phyloP scores from a whole-genome alignment of 1,284 basidiomycete species.

The Trichosporon coremiiforme region DNA sequence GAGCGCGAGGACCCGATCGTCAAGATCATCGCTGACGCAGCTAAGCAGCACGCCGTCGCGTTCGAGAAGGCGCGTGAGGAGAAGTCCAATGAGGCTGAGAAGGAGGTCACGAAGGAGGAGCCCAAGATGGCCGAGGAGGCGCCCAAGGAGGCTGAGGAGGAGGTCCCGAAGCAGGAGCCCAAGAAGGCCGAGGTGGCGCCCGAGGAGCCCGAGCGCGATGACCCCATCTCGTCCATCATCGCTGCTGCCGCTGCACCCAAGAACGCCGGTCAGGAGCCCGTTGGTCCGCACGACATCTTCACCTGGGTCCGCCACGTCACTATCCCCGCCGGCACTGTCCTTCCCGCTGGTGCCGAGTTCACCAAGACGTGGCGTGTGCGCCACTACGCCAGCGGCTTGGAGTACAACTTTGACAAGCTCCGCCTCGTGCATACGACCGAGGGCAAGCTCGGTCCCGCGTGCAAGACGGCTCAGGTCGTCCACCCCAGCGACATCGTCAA shows the following conservation, averaged over 20 bases:
- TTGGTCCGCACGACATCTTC: conserved; percentile 47
- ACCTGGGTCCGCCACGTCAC: conserved; percentile 50
- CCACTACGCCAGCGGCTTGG: conserved; percentile 47
- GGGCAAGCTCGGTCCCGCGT: conserved; percentile 33
- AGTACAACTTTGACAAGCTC: conserved; percentile 44
- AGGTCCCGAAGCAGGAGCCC: background rate
- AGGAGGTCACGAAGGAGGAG: too few relatives aligned
- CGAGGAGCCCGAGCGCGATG: background rate
- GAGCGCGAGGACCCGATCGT: conserved; percentile 23
- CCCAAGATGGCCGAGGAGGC: too few relatives aligned
- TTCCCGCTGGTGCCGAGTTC: conserved; percentile 51
- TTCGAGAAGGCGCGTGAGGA: background rate
- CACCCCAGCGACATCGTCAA: conserved; percentile 38
- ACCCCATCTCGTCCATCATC: conserved; percentile 23
- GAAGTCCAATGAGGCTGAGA: too few relatives aligned
- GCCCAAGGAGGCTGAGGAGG: background rate
- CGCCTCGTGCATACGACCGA: conserved; percentile 40
- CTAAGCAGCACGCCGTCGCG: conserved; percentile 10
- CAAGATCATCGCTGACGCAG: conserved; percentile 21
- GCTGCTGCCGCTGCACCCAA: background rate
- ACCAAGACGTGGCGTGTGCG: conserved; percentile 52
- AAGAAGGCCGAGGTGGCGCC: background rate
- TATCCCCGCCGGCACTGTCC: conserved; percentile 42
- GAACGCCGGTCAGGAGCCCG: conserved; percentile 30
- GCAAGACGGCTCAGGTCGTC: conserved; percentile 31